Percentiles rank a stretch among this genome's conserved stretches.
Conservation (phyloP, 768 basidiomycete species). For the Agaricus subrufescens region DNA sequence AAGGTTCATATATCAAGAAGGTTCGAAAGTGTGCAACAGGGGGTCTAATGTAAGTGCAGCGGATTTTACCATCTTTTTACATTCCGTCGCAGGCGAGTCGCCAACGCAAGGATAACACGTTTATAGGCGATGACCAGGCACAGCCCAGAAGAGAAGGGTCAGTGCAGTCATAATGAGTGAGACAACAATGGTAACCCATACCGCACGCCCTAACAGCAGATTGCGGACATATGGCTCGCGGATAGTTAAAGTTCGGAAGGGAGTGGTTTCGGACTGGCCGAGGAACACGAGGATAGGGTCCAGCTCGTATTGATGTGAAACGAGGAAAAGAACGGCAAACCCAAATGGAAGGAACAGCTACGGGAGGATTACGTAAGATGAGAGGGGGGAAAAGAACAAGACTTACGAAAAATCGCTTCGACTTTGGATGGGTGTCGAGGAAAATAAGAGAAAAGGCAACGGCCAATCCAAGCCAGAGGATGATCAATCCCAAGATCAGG, state of each 20-base stretch:
- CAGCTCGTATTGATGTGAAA: constrained; percentile 96
- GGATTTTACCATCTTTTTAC: background rate
- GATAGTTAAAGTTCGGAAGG: constrained; percentile 89
- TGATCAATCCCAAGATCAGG: constrained; percentile 77
- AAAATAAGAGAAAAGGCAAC: constrained; percentile 90
- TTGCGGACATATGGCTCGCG: constrained; percentile 94
- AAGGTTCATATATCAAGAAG: constrained; percentile 11
- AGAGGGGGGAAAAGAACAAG: constrained; percentile 2
- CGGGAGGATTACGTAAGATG: constrained; percentile 8
- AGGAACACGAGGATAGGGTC: constrained; percentile 95
- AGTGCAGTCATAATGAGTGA: constrained; percentile 71
- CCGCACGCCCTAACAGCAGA: constrained; percentile 81
- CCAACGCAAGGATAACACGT: background rate
- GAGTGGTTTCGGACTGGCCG: constrained; percentile 92
- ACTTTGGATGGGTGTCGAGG: constrained; percentile 88
- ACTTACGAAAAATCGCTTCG: constrained; percentile 93
- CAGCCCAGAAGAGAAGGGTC: constrained; percentile 92
- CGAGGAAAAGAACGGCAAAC: constrained; percentile 82
- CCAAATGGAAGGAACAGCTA: constrained; percentile 95
- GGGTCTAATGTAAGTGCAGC: background rate
- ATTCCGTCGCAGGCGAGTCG: background rate
- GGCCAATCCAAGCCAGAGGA: constrained; percentile 94
- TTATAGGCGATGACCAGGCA: constrained; percentile 88
- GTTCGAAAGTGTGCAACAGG: constrained; percentile 1
- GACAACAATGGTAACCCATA: constrained; percentile 86